Conservation (phyloP, 2,329 filamentous ascomycete species). For the Aureobasidium subglaciale region DNA sequence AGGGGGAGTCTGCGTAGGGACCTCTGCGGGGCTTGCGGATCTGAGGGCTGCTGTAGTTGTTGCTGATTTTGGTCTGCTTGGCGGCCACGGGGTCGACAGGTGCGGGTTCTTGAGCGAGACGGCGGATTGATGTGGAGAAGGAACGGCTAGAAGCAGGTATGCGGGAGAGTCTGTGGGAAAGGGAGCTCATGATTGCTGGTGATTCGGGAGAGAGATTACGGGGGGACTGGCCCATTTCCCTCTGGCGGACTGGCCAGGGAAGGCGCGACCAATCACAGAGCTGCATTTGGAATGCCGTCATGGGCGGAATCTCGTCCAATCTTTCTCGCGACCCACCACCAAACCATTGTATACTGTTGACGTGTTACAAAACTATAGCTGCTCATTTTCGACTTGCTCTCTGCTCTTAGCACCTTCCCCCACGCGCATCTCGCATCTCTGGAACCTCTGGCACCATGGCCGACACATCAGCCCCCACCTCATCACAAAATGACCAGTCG, state of each 20-base stretch:
- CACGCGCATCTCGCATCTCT: background rate
- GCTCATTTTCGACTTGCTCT: background rate
- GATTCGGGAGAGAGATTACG: conserved; percentile 1
- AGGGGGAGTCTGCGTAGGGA: conserved; percentile 25
- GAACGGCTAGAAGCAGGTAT: background rate
- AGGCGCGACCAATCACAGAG: conserved; percentile 5
- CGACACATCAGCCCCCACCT: conserved; percentile 11
- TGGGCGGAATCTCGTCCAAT: background rate
- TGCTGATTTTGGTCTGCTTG: conserved; percentile 6
- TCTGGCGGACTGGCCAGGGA: background rate
- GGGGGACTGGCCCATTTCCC: background rate
- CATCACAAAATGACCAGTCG: conserved; percentile 1
- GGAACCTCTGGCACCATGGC: conserved; percentile 3
- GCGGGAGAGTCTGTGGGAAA: background rate
- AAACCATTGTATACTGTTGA: background rate
- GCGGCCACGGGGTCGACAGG: conserved; percentile 8
- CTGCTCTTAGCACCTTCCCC: background rate
- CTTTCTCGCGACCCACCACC: background rate
- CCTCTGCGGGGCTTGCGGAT: conserved; percentile 18
- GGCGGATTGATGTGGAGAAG: background rate
- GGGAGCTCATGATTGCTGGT: conserved; percentile 12
- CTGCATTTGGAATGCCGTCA: conserved; percentile 5
- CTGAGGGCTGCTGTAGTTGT: conserved; percentile 15
- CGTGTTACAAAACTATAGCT: background rate
- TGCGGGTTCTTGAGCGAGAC: conserved; percentile 3